Conservation (phyloP, 768 basidiomycete species). For the Mycena floridula region DNA sequence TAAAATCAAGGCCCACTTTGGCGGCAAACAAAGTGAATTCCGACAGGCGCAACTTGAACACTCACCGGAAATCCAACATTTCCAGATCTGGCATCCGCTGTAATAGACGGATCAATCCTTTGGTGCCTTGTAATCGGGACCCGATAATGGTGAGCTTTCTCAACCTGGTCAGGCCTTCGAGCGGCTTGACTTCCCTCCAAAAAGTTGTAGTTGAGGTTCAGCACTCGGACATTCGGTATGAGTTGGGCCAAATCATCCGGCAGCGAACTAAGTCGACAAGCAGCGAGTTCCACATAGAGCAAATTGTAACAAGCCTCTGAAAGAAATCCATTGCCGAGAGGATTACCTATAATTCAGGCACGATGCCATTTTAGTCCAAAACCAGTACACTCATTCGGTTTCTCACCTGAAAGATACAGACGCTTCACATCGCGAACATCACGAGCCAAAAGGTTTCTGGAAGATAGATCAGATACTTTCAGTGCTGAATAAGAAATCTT, state of each 20-base stretch:
- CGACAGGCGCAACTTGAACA: too few species aligned
- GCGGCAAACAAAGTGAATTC: conserved; percentile 2
- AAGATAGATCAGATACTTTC: conserved; percentile 7
- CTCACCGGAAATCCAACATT: conserved; percentile 87
- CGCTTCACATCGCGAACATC: conserved; percentile 91
- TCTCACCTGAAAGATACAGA: conserved; percentile 90
- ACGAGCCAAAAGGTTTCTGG: conserved; percentile 44
- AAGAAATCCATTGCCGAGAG: conserved; percentile 54
- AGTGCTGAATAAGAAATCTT: conserved; percentile 30
- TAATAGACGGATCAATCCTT: conserved; percentile 66
- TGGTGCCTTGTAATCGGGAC: conserved; percentile 68
- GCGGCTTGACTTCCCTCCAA: conserved; percentile 61
- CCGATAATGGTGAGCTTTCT: conserved; percentile 86
- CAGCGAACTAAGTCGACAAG: conserved; percentile 69
- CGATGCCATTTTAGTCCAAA: conserved; percentile 7
- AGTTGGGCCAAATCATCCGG: conserved; percentile 61
- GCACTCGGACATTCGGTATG: conserved; percentile 79
- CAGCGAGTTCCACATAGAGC: conserved; percentile 87
- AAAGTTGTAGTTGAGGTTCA: conserved; percentile 98
- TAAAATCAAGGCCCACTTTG: conserved; percentile 5
- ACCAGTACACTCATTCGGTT: too few species aligned
- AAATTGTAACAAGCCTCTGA: conserved; percentile 81
- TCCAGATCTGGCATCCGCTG: conserved; percentile 74
- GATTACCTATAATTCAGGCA: conserved; percentile 53
- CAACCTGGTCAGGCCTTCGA: conserved; percentile 71